Evolutionary conservation across 2,329 filamentous ascomycete species (phyloP), one percentile per base, ranked within the genome.

Genomic region (Pseudogymnoascus sp.): DNA sequence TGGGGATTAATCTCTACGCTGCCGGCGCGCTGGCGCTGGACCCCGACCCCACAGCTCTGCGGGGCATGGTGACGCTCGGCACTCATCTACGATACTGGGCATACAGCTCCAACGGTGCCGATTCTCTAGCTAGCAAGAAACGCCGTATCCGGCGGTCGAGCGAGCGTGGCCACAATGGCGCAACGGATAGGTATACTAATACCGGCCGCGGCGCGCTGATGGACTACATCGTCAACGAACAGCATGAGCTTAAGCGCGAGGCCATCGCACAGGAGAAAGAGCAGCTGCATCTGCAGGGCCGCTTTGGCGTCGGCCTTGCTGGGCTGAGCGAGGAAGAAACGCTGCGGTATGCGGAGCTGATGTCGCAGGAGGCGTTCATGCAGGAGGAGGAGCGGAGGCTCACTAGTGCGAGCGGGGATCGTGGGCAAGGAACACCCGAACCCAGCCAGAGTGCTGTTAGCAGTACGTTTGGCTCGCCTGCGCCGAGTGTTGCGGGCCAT

Each of bases 51-150:
- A 93, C 91, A 0, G 81, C 89, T 0, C 82, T 99, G 13, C 87
- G 93, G 37, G 95, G 95, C 5, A 86, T 96, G 65, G 87, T 97
- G 1, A 89, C 93, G 0, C 86, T 96, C 61, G 95, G 95, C 10
- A 90, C 89, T 0, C 89, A 93, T 70, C 77, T 99, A 16, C 89
- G 91, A 11, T 97, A 92, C 74, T 99, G 95, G 95, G 87, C 90
- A 3, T 97, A 96, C 73, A 96, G 90, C 74, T 93, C 92, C n/a
- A 82, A 83, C 24, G 82, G 82, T 8, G 88, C 88, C 0, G 87
- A 89, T 70, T 86, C 91, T 65, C 85, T 88, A 65, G 84, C 88
- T 61, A 86, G 86, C 63, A 89, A 84, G 66, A 96, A 96, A 75
- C 88, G 92, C n/a, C 87, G 86, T 7, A 77, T 88, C 13, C 87